These are phyloP conservation scores for Comarum palustre DNA, from an alignment of 306 rosid species.

Conservation along the genomic window DNA sequence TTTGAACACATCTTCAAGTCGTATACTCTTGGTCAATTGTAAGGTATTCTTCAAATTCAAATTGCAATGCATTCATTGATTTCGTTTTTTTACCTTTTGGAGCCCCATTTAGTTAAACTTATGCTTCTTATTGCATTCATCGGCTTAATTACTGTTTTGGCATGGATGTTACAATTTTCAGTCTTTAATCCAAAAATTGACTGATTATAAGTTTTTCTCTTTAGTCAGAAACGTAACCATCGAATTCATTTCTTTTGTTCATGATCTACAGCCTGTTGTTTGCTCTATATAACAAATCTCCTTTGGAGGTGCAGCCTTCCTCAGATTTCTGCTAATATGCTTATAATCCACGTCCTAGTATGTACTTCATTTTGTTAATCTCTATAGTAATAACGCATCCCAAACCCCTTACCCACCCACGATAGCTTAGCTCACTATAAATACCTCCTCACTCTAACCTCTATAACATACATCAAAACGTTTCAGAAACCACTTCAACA, in stretches of 20 bases:
- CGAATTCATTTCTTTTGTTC: not conserved
- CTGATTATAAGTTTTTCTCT: not conserved
- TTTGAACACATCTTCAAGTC: not conserved
- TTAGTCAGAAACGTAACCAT: not conserved
- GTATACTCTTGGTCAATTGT: not conserved
- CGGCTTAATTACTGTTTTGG: not conserved
- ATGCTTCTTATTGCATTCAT: not conserved
- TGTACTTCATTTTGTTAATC: not conserved
- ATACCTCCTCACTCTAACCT: not conserved
- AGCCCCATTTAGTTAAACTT: not conserved
- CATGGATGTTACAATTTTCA: not conserved
- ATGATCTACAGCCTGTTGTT: constrained; percentile 16
- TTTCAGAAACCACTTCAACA: not conserved
- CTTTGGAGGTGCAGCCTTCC: not conserved
- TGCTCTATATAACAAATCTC: not conserved
- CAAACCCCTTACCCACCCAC: constrained; percentile 2
- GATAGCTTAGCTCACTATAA: not conserved
- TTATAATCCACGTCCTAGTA: constrained; percentile 2
- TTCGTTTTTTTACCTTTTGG: constrained; percentile 12
- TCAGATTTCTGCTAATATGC: not conserved
- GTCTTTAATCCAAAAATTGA: not conserved
- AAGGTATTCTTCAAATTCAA: not conserved
- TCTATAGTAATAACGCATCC: not conserved
- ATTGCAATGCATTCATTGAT: not conserved
- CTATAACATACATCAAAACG: not conserved